Conservation (phyloP, 2,329 filamentous ascomycete species). For the Furcasterigmium sp. region DNA sequence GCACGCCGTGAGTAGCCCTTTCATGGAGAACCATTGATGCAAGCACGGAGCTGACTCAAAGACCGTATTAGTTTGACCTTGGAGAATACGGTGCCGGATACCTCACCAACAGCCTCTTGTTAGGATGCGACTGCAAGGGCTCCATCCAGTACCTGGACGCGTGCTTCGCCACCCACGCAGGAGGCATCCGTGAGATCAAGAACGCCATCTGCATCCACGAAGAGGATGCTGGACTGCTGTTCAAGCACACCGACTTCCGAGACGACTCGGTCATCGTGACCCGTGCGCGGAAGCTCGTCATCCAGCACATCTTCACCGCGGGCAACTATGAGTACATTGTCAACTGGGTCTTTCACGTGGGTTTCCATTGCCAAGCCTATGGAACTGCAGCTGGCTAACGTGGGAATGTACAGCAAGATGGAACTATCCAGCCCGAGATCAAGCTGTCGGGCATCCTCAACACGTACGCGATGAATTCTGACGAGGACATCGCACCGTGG, state of each 20-base stretch:
- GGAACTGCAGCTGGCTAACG: too few relatives aligned
- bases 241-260: constrained; percentile 75
- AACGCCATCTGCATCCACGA: constrained; percentile 76
- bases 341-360: constrained; percentile 39
- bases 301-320: constrained; percentile 58
- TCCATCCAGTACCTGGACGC: constrained; percentile 51
- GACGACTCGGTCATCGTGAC: constrained; percentile 50
- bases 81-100: constrained; percentile 60
- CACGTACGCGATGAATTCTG: constrained; percentile 59
- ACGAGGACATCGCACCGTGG: constrained; percentile 40
- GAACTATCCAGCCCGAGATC: constrained; percentile 58
- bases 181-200: constrained; percentile 56
- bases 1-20: too few relatives aligned
- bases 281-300: constrained; percentile 49
- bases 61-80: too few relatives aligned
- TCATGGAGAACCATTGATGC: too few relatives aligned
- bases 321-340: constrained; percentile 52
- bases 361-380: too few relatives aligned
- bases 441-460: constrained; percentile 47
- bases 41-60: too few relatives aligned
- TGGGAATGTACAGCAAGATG: constrained; percentile 52
- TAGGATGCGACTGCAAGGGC: constrained; percentile 65
- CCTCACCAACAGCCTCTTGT: constrained; percentile 57
- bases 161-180: constrained; percentile 55
- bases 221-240: constrained; percentile 68